Conservation (phyloP, 495 filamentous ascomycete species). For the Penicillium parvum region DNA sequence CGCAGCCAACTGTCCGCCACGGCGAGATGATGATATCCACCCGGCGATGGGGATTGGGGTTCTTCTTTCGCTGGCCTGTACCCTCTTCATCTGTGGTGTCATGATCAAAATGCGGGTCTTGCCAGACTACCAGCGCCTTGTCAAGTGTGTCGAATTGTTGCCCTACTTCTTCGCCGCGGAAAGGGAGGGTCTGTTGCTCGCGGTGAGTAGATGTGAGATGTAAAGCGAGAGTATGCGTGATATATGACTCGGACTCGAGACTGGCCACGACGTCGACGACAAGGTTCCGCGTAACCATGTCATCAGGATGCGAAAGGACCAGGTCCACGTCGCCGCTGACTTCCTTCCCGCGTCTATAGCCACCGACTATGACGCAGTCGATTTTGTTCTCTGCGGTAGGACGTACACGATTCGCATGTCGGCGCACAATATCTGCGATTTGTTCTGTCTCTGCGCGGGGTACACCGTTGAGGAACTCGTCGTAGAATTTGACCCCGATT, state of each 20-base stretch:
- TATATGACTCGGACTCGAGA: constrained; percentile 62
- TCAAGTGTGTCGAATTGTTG: constrained; percentile 75
- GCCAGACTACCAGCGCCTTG: constrained; percentile 92
- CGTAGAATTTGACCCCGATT: constrained; percentile 93
- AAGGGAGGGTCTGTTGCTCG: constrained; percentile 63
- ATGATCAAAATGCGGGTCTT: constrained; percentile 54
- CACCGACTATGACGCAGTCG: constrained; percentile 73
- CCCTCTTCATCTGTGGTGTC: neutral
- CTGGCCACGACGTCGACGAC: constrained; percentile 61
- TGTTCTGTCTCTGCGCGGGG: constrained; percentile 67
- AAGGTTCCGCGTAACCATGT: constrained; percentile 58
- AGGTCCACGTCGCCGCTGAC: constrained; percentile 79
- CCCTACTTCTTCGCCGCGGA: constrained; percentile 30
- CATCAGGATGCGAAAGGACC: constrained; percentile 74
- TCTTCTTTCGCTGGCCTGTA: constrained; percentile 6
- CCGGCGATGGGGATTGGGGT: constrained; percentile 72
- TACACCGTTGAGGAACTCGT: constrained; percentile 72
- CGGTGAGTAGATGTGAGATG: constrained; percentile 62
- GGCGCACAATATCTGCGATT: constrained; percentile 58
- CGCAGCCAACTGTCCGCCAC: constrained; percentile 84
- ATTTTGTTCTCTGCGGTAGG: constrained; percentile 43
- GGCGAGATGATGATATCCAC: constrained; percentile 94
- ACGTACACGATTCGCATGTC: constrained; percentile 54
- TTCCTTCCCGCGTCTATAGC: constrained; percentile 78
- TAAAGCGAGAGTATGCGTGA: constrained; percentile 78